Evolutionary conservation across 2,329 filamentous ascomycete species (phyloP).

Genomic region (Coleophoma crateriformis): DNA sequence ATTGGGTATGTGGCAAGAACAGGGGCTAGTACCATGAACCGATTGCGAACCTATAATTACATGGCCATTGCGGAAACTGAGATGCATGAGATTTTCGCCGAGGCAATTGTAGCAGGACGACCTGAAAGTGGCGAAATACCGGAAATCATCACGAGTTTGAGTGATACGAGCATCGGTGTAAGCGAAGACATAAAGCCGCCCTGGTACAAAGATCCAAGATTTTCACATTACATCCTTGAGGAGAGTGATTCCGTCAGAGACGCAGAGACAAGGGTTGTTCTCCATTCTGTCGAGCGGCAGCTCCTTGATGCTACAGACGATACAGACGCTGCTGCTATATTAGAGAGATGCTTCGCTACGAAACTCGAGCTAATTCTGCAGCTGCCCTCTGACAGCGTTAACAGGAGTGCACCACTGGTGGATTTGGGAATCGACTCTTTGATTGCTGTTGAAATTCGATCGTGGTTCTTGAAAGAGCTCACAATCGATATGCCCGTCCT

Average conservation of each 20-base stretch:
- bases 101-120: neutral
- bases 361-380: no score
- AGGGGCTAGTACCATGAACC: neutral
- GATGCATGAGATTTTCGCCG: neutral
- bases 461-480: slow-evolving; percentile 42
- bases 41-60: neutral
- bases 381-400: neutral
- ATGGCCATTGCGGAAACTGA: neutral
- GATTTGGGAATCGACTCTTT: slow-evolving; percentile 28
- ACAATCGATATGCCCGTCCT: slow-evolving; percentile 39
- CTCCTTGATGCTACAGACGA: neutral
- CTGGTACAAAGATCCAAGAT: neutral
- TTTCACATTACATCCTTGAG: neutral
- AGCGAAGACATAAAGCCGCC: neutral
- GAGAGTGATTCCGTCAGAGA: neutral
- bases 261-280: neutral
- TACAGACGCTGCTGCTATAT: neutral
- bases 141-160: neutral
- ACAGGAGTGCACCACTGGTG: slow-evolving; percentile 11
- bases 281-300: neutral
- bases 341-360: slow-evolving; percentile 1
- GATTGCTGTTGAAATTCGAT: slow-evolving; percentile 18
- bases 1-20: slow-evolving; percentile 29
- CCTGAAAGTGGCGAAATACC: neutral
- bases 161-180: neutral